Conservation (phyloP, 2,329 filamentous ascomycete species). For the Aspergillus sp. region DNA sequence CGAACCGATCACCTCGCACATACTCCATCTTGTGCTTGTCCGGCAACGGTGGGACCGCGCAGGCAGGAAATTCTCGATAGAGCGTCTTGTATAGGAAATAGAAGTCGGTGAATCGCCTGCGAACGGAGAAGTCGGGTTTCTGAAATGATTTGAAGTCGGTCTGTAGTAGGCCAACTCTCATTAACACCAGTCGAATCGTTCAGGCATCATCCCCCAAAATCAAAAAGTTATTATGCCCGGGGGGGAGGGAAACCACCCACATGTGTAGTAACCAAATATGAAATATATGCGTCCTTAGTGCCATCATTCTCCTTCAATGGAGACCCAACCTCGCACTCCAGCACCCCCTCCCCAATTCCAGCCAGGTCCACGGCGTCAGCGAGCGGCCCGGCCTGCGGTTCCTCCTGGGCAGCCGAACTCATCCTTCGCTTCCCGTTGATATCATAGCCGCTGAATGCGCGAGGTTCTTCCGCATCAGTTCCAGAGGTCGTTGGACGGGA, state of each 20-base stretch:
- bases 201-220: neutral
- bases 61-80: slow-evolving; percentile 76
- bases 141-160: slow-evolving; percentile 93
- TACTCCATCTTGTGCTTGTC: slow-evolving; percentile 99
- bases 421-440: slow-evolving; percentile 43
- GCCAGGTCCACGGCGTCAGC: slow-evolving; percentile 53
- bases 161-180: slow-evolving; percentile 39
- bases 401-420: slow-evolving; percentile 35
- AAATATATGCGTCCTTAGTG: slow-evolving; percentile 93
- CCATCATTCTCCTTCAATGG: slow-evolving; percentile 94
- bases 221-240: too few species aligned
- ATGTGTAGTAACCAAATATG: slow-evolving; percentile 85
- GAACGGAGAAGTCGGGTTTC: slow-evolving; percentile 66
- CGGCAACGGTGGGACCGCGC: slow-evolving; percentile 85
- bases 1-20: slow-evolving; percentile 91
- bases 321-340: slow-evolving; percentile 74
- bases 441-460: slow-evolving; percentile 25
- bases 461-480: slow-evolving; percentile 33
- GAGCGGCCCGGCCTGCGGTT: slow-evolving; percentile 42
- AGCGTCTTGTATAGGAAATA: slow-evolving; percentile 92
- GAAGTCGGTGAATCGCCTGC: slow-evolving; percentile 94
- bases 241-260: slow-evolving; percentile 43
- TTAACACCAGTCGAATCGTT: slow-evolving; percentile 3
- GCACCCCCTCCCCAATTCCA: slow-evolving; percentile 60
- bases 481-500: slow-evolving; percentile 35